Conservation (phyloP, 257 asterid species). For the Prunella vulgaris region DNA sequence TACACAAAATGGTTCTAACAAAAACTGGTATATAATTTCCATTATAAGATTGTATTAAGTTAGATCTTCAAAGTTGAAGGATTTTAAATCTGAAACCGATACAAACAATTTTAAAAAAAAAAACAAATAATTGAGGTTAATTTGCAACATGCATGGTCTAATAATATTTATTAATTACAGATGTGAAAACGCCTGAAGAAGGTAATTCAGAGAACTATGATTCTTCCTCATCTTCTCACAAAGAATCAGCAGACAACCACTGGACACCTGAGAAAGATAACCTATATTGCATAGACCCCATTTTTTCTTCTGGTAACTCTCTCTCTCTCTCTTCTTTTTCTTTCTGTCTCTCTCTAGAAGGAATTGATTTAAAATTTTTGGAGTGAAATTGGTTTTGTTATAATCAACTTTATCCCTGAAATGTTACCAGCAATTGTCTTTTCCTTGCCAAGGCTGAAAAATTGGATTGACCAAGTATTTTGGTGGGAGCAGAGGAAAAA, state of each 20-base stretch:
- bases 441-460: conserved; percentile 29
- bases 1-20: too few relatives aligned
- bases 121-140: background rate
- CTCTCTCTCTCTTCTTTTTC: background rate
- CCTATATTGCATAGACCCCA: conserved; percentile 41
- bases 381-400: background rate
- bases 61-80: too few relatives aligned
- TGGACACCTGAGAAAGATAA: conserved; percentile 37
- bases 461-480: conserved; percentile 32
- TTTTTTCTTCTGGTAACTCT: conserved; percentile 42
- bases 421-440: conserved; percentile 31
- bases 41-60: too few relatives aligned
- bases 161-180: conserved; percentile 19
- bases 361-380: background rate
- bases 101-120: too few relatives aligned
- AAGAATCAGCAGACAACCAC: conserved; percentile 19
- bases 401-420: conserved; percentile 25
- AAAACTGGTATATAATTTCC: too few relatives aligned
- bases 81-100: too few relatives aligned
- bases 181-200: conserved; percentile 39
- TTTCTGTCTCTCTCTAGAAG: conserved; percentile 7
- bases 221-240: conserved; percentile 42
- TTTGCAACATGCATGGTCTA: background rate
- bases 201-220: conserved; percentile 36
- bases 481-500: background rate